Evolutionary conservation across 768 basidiomycete species (phyloP), one percentile per base, ranked within the genome.

Genomic region (Cystobasidium tubakii): DNA sequence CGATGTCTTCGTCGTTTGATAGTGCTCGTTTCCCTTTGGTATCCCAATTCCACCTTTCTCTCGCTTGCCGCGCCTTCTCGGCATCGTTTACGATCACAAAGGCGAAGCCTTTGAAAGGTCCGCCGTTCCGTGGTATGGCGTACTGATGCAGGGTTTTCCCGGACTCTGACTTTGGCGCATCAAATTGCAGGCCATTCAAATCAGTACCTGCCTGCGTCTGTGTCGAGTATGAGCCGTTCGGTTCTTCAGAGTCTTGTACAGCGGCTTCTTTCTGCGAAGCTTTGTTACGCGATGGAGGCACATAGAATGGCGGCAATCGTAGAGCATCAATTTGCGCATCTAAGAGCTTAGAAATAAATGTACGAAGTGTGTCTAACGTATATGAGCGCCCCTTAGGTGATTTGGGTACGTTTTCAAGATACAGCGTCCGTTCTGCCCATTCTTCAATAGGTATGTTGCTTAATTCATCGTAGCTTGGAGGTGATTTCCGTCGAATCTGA

Each of bases 61-160:
- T 4, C 0, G 70, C 53, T 23, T 27, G 31, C 43, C 73, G 64
- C 1, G 65, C 76, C 1, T 74, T 77, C n/a, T 73, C 73, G n/a
- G 31, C 27, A 23, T 42, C 31, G 7, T 29, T 21, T 0, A 77
- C 1, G 1, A 79, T 57, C 0, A 76, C 66, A 50, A 77, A 77
- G 19, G 70, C 74, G 36, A 76, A 77, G 0, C 77, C 78, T 57
- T 77, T 77, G 75, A 76, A 79, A 63, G 74, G 73, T 19, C 78
- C 78, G 0, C 77, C 78, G 34, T 77, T 62, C 25, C n/a, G 65
- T n/a, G 78, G 78, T 21, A 79, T 33, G 4, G 54, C 29, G 21
- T 57, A 33, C 62, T 62, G 21, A 1, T 27, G n/a, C 42, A n/a
- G 44, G 33, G 17, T 42, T 15, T 27, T 39, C 1, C 19, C 29